A percentile compares a stretch with the other conserved stretches of the same genome.
Conservation (phyloP, 208 protist genomes). For the Acanthamoeba triangularis region DNA sequence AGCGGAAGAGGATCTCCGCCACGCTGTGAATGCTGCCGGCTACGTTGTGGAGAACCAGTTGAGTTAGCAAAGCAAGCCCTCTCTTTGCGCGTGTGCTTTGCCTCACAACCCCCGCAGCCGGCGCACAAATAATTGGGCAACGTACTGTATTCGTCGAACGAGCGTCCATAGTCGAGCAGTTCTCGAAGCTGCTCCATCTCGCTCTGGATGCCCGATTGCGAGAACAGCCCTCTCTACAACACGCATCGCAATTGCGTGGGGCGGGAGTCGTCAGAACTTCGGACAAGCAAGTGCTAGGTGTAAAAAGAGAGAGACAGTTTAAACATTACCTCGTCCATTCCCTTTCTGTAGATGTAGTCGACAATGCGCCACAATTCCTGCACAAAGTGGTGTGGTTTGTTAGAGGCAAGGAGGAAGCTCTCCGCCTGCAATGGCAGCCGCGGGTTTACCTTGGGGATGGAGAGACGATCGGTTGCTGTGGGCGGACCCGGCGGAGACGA, state of each 20-base stretch:
- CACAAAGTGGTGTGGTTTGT: neutral
- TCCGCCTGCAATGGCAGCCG: neutral
- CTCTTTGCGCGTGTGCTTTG: too few relatives aligned
- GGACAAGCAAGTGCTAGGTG: neutral
- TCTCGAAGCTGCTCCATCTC: constrained; percentile 86
- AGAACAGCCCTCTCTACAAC: constrained; percentile 80
- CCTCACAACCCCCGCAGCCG: too few relatives aligned
- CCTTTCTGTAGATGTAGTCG: constrained; percentile 86
- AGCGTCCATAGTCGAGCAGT: constrained; percentile 82
- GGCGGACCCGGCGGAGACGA: constrained; percentile 7
- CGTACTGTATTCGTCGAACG: constrained; percentile 77
- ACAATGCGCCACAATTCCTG: constrained; percentile 89
- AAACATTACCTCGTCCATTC: constrained; percentile 82
- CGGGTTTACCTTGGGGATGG: constrained; percentile 74
- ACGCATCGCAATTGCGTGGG: neutral
- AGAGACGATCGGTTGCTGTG: constrained; percentile 30
- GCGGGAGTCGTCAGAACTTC: neutral
- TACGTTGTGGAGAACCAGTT: neutral
- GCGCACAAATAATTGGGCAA: too few relatives aligned
- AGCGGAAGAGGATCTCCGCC: constrained; percentile 86
- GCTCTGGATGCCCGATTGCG: constrained; percentile 66
- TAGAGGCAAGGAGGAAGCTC: neutral
- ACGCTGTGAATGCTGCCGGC: constrained; percentile 82
- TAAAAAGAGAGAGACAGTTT: neutral
- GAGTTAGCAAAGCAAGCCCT: too few relatives aligned